Conservation (phyloP, 2,329 filamentous ascomycete species). For the Chaetoscypha palmicola region DNA sequence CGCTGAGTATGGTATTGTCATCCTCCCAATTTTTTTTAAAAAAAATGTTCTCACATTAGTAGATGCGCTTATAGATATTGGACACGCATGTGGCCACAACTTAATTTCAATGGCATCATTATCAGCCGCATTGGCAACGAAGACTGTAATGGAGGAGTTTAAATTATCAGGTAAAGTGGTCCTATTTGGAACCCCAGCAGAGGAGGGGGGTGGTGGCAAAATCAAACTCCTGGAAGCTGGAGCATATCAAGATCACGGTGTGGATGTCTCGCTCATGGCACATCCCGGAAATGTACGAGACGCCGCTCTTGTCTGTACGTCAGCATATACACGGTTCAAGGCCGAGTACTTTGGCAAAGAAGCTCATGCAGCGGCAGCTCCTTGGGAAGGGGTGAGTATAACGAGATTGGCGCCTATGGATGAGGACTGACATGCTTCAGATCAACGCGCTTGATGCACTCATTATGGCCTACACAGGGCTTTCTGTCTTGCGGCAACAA, state of each 20-base stretch:
- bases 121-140: slow-evolving; percentile 33
- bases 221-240: slow-evolving; percentile 39
- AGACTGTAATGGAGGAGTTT: slow-evolving; percentile 19
- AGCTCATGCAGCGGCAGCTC: slow-evolving; percentile 36
- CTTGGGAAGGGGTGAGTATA: slow-evolving; percentile 32
- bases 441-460: slow-evolving; percentile 33
- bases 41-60: background rate
- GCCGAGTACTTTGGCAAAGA: slow-evolving; percentile 47
- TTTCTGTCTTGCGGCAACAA: slow-evolving; percentile 28
- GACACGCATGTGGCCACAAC: slow-evolving; percentile 39
- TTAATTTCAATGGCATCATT: slow-evolving; percentile 35
- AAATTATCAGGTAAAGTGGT: slow-evolving; percentile 25
- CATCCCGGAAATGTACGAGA: slow-evolving; percentile 34
- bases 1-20: slow-evolving; percentile 37
- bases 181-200: slow-evolving; percentile 28
- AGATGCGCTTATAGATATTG: slow-evolving; percentile 39
- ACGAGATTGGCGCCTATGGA: background rate
- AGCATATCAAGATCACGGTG: slow-evolving; percentile 33
- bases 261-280: slow-evolving; percentile 35
- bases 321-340: slow-evolving; percentile 42
- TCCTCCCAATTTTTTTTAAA: slow-evolving; percentile 21
- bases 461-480: slow-evolving; percentile 29
- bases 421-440: background rate
- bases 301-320: slow-evolving; percentile 43
- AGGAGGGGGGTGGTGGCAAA: slow-evolving; percentile 33